Evolutionary conservation across 2,329 filamentous ascomycete genomes (phyloP).

Genomic region (Pseudocercospora fijiensis): DNA sequence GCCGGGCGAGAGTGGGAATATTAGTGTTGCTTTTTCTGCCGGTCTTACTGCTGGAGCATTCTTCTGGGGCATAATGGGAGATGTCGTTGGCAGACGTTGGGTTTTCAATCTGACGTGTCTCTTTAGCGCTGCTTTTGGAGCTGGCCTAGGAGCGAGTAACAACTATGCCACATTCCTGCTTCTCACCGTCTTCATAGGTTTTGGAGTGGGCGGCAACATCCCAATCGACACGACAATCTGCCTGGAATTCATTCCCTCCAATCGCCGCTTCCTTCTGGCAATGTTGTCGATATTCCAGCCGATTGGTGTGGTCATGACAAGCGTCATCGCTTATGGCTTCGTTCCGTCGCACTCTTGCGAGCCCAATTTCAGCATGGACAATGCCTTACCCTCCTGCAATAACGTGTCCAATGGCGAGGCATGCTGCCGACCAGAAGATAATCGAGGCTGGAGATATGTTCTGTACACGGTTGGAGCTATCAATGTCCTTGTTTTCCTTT

Average conservation of each 20-base stretch:
- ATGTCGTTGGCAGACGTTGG: slow-evolving; percentile 55
- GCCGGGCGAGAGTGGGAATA: slow-evolving; percentile 47
- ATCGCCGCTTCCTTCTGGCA: slow-evolving; percentile 54
- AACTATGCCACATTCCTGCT: slow-evolving; percentile 54
- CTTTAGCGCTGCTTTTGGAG: slow-evolving; percentile 55
- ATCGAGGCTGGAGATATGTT: slow-evolving; percentile 50
- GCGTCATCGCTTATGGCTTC: slow-evolving; percentile 54
- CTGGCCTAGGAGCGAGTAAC: slow-evolving; percentile 52
- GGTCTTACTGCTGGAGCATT: slow-evolving; percentile 58
- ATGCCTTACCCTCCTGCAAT: slow-evolving; percentile 49
- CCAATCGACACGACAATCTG: slow-evolving; percentile 58
- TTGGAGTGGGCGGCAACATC: slow-evolving; percentile 54
- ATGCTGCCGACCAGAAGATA: slow-evolving; percentile 42
- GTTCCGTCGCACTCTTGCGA: slow-evolving; percentile 54
- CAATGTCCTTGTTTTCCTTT: slow-evolving; percentile 49
- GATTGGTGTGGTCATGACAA: slow-evolving; percentile 54
- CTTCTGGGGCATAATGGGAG: slow-evolving; percentile 57
- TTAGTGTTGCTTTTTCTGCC: slow-evolving; percentile 52
- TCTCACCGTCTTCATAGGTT: slow-evolving; percentile 56
- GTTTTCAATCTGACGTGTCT: slow-evolving; percentile 60
- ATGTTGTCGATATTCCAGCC: slow-evolving; percentile 58
- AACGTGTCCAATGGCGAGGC: slow-evolving; percentile 30
- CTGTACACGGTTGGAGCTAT: slow-evolving; percentile 45
- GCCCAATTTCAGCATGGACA: slow-evolving; percentile 49
- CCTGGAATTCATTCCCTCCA: slow-evolving; percentile 56